Evolutionary conservation across 306 rosid genomes (phyloP).

Genomic region (Vicia faba): DNA sequence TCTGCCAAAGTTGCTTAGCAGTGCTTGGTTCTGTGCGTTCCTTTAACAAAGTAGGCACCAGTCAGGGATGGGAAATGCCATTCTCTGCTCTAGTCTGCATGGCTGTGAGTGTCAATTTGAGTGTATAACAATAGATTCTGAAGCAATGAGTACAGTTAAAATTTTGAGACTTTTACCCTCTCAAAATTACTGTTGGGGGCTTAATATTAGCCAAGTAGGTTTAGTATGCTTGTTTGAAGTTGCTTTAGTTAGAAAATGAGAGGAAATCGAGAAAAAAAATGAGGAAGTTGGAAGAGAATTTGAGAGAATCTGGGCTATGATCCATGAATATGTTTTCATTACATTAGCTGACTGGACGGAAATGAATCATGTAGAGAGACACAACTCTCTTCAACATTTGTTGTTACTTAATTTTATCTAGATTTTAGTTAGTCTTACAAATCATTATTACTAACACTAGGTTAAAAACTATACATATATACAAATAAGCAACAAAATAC

Average conservation of each 20-base stretch:
- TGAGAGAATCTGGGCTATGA: background rate
- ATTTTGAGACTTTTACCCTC: conserved; percentile 30
- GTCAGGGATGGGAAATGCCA: background rate
- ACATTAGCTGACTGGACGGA: background rate
- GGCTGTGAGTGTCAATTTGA: background rate
- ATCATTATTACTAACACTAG: background rate
- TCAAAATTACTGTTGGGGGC: conserved; percentile 18
- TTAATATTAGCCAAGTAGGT: conserved; percentile 1
- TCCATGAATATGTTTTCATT: background rate
- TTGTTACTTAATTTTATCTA: background rate
- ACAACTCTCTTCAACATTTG: background rate
- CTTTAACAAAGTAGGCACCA: background rate
- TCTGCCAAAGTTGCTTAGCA: background rate
- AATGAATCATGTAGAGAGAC: background rate
- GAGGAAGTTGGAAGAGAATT: background rate
- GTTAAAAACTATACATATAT: background rate
- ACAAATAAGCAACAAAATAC: background rate
- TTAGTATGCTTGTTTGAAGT: conserved; percentile 14
- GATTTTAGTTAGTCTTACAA: background rate
- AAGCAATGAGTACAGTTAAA: conserved; percentile 22
- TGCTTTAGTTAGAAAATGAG: background rate
- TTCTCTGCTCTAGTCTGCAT: conserved; percentile 3
- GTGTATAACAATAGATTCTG: conserved; percentile 23
- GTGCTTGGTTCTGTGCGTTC: background rate
- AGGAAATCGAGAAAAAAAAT: background rate